These are phyloP conservation scores for Ceratocystis lukuohia DNA, from an alignment of 2,329 filamentous ascomycete genomes.

Conservation along the genomic window DNA sequence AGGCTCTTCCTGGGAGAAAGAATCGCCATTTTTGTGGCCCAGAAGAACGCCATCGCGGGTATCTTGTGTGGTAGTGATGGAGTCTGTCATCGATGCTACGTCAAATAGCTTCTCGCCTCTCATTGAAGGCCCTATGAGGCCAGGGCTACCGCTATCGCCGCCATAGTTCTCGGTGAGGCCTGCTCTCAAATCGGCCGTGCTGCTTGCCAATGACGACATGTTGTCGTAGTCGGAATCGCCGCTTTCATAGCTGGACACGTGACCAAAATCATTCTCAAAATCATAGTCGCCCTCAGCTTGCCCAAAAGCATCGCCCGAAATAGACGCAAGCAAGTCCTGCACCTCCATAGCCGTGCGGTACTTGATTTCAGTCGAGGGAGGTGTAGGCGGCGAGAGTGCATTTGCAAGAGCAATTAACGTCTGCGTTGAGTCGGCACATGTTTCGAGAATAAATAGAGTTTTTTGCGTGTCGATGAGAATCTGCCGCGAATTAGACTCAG, in stretches of 20 bases:
- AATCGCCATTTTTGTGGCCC: slow-evolving; percentile 17
- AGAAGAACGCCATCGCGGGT: slow-evolving; percentile 29
- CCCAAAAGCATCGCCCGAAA: slow-evolving; percentile 73
- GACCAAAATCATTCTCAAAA: slow-evolving; percentile 49
- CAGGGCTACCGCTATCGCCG: background rate
- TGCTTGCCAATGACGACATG: slow-evolving; percentile 12
- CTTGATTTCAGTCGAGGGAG: slow-evolving; percentile 68
- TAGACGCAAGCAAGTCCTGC: slow-evolving; percentile 76
- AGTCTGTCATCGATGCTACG: slow-evolving; percentile 26
- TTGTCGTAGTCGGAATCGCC: slow-evolving; percentile 26
- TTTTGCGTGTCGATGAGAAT: slow-evolving; percentile 73
- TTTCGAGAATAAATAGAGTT: slow-evolving; percentile 79
- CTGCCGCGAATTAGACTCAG: slow-evolving; percentile 43
- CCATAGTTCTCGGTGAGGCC: slow-evolving; percentile 23
- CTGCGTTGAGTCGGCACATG: slow-evolving; percentile 92
- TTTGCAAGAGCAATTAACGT: slow-evolving; percentile 71
- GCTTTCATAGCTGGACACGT: slow-evolving; percentile 37
- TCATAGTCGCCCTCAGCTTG: slow-evolving; percentile 47
- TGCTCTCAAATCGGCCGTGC: slow-evolving; percentile 25
- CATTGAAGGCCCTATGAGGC: background rate
- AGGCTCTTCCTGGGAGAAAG: slow-evolving; percentile 1
- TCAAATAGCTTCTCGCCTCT: slow-evolving; percentile 36
- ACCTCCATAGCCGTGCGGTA: slow-evolving; percentile 82
- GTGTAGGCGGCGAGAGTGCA: slow-evolving; percentile 67
- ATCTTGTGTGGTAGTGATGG: slow-evolving; percentile 23